Evolutionary conservation across 306 rosid genomes (phyloP).

Genomic region (Ziziphus jujuba): DNA sequence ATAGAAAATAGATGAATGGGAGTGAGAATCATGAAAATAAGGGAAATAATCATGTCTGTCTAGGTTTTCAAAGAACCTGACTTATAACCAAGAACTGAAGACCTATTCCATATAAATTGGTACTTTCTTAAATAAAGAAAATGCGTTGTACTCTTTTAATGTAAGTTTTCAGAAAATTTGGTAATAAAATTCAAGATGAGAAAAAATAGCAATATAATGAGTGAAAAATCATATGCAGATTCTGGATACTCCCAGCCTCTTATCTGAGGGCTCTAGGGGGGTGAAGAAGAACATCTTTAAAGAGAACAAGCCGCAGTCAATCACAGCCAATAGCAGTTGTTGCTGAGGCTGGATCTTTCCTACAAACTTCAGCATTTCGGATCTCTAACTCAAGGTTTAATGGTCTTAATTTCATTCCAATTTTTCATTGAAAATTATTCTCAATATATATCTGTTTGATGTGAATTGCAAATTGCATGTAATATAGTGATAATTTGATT

Average conservation of each 20-base stretch:
- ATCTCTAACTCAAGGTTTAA: constrained; percentile 17
- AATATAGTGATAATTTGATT: neutral
- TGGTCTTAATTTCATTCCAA: neutral
- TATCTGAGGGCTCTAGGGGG: constrained; percentile 87
- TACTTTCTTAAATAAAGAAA: neutral
- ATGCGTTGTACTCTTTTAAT: neutral
- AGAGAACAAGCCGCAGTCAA: constrained; percentile 56
- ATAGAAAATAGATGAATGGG: neutral
- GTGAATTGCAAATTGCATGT: constrained; percentile 17
- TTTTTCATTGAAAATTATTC: constrained; percentile 3
- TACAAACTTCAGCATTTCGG: constrained; percentile 20
- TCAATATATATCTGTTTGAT: constrained; percentile 11
- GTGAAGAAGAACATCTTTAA: constrained; percentile 77
- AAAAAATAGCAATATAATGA: constrained; percentile 10
- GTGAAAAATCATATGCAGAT: constrained; percentile 44
- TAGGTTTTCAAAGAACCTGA: too few species aligned
- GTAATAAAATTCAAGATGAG: constrained; percentile 3
- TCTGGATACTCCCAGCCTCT: constrained; percentile 89
- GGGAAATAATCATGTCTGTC: too few species aligned
- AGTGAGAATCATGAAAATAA: too few species aligned
- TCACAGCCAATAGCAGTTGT: constrained; percentile 65
- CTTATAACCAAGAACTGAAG: too few species aligned
- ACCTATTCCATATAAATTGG: neutral
- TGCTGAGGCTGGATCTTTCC: constrained; percentile 51
- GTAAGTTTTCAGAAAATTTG: neutral